Base-by-base conservation (phyloP, 495 filamentous ascomycete genomes). In the Chlorociboria aeruginascens region DNA sequence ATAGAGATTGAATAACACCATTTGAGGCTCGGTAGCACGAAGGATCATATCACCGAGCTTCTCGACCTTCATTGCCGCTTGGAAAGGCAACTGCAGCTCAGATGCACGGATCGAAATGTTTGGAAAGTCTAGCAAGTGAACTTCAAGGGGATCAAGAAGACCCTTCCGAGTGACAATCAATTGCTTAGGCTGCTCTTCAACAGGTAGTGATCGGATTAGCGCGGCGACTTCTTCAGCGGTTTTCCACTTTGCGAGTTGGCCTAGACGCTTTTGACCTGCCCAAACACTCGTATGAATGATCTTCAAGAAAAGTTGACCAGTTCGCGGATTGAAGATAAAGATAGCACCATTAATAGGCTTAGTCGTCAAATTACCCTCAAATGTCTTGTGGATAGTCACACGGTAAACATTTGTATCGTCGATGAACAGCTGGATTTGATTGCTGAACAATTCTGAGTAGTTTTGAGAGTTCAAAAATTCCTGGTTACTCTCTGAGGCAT, bases 261-360 rank as follows among this genome's bases (percentile, higher is more conserved):
- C 93, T 12, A 99, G 74, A 84, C 93, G 93, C 67, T 99, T 99
- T 66, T 99, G 93, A 35, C 93, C 93, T 32, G 93, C 93, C 93
- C 93, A 99, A 34, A 99, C 93, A 58, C 89, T 96, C 3, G 93
- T 99, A 68, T 99, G 93, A 55, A 99, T 99, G 60, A 99, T 96
- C 78, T 99, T 99, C 57, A 99, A 66, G 77, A 99, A 99, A 14
- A 99, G 68, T 59, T 99, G 93, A 31, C 93, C 93, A 52, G 93
- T 97, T 40, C 93, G 81, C 13, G 93, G 93, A 61, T 97, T 99
- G 79, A 99, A 95, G 66, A 99, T 97, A 71, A 99, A 97, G 60
- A 99, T 99, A 32, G 93, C 93, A 60, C 93, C 93, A 66, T 99
- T 99, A 70, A 99, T 99, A 16, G 93, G 93, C 68, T 99, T 99